Evolutionary conservation across 2,329 filamentous ascomycete species (phyloP).

Genomic region (Alternaria infectoria): DNA sequence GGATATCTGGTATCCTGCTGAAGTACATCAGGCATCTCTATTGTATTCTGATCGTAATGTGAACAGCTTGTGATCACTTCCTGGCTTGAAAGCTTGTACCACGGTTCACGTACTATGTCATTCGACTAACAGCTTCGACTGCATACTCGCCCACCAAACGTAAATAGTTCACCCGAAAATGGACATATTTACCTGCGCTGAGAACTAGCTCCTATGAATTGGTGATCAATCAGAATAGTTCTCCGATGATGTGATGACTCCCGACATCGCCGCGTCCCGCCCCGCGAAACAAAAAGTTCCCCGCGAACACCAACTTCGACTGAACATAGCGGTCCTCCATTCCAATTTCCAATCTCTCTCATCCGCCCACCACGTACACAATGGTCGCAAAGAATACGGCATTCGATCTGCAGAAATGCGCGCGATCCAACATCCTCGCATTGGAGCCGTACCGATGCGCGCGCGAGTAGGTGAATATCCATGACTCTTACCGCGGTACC

Average conservation of each 20-base stretch:
- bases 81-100: neutral
- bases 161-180: neutral
- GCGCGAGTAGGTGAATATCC: constrained; percentile 55
- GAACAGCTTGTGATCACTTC: neutral
- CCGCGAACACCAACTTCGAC: constrained; percentile 18
- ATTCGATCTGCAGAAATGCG: constrained; percentile 59
- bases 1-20: neutral
- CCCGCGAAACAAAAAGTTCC: constrained; percentile 39
- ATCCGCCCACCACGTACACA: neutral
- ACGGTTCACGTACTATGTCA: neutral
- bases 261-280: constrained; percentile 25
- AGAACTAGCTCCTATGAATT: neutral
- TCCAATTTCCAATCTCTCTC: neutral
- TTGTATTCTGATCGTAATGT: neutral
- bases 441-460: constrained; percentile 62
- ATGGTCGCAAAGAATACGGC: constrained; percentile 37
- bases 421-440: constrained; percentile 59
- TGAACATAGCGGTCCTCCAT: neutral
- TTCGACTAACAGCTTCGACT: neutral
- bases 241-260: constrained; percentile 10
- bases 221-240: neutral
- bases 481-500: constrained; percentile 2
- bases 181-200: neutral
- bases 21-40: neutral
- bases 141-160: neutral